Evolutionary conservation across 2,329 filamentous ascomycete genomes (phyloP).

Genomic region (Amesomyces nigricolor): DNA sequence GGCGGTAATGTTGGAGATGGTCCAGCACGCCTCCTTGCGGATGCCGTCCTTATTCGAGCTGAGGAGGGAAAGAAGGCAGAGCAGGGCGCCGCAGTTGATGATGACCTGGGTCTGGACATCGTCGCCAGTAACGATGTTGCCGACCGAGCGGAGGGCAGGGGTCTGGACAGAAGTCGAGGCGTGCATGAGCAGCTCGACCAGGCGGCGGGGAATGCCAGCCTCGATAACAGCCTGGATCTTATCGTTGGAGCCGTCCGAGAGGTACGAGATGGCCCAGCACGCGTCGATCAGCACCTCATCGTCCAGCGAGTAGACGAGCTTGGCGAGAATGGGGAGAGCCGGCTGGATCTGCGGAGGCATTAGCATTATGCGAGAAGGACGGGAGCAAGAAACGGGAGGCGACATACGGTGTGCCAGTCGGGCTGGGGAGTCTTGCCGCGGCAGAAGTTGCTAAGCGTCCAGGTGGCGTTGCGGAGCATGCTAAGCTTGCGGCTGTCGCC

Average conservation of each 20-base stretch:
- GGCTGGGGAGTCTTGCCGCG: conserved; percentile 98
- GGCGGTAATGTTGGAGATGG: conserved; percentile 97
- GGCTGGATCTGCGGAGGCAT: conserved; percentile 67
- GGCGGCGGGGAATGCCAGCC: conserved; percentile 89
- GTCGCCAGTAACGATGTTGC: conserved; percentile 97
- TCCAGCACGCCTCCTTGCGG: conserved; percentile 99
- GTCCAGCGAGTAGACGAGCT: conserved; percentile 96
- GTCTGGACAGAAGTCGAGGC: conserved; percentile 98
- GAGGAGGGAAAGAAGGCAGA: conserved; percentile 85
- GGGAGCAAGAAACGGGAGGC: neutral
- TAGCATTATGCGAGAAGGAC: conserved; percentile 22
- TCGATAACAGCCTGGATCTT: conserved; percentile 99
- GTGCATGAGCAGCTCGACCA: conserved; percentile 97
- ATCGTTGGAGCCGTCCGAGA: conserved; percentile 96
- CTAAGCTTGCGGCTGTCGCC: conserved; percentile 97
- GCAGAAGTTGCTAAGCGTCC: conserved; percentile 99
- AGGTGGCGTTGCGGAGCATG: conserved; percentile 98
- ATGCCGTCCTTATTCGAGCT: conserved; percentile 98
- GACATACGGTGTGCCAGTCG: conserved; percentile 87
- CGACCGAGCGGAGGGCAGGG: conserved; percentile 90
- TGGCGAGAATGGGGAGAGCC: conserved; percentile 88
- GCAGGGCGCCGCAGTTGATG: conserved; percentile 93
- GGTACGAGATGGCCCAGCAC: conserved; percentile 98
- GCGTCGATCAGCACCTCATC: conserved; percentile 98
- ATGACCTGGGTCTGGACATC: conserved; percentile 99